Percentiles rank a stretch among this genome's conserved stretches.
Evolutionary conservation across 164 flowering plant genomes (phyloP).

Genomic region (Kingdonia uniflora): DNA sequence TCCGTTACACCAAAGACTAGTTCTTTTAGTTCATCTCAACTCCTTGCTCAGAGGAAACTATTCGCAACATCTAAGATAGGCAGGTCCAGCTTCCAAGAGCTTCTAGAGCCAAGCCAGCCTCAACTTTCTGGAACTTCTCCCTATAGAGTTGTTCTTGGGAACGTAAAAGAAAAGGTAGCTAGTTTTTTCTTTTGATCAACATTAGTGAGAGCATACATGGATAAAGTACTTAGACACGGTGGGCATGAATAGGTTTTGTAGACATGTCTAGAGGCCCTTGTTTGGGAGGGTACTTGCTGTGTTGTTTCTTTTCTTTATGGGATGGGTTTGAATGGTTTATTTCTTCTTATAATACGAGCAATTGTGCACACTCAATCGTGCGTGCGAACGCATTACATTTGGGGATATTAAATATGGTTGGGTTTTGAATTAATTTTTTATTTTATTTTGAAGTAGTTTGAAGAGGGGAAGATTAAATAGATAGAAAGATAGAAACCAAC

Average conservation of each 20-base stretch:
- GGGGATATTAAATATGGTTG: too few species aligned
- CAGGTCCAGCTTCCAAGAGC: slow-evolving; percentile 81
- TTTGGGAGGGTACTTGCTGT: too few species aligned
- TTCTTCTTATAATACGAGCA: too few species aligned
- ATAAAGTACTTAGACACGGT: background rate
- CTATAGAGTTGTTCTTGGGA: slow-evolving; percentile 73
- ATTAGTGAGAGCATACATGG: background rate
- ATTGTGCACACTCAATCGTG: too few species aligned
- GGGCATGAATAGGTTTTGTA: too few species aligned
- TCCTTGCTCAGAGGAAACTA: slow-evolving; percentile 58
- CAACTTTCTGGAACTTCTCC: slow-evolving; percentile 79
- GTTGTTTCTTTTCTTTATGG: background rate
- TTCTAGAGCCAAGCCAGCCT: slow-evolving; percentile 74
- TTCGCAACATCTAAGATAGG: slow-evolving; percentile 74
- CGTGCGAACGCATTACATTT: too few species aligned
- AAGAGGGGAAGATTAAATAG: too few species aligned
- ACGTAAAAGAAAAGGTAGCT: slow-evolving; percentile 76
- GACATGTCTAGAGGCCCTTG: too few species aligned
- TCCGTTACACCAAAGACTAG: slow-evolving; percentile 21
- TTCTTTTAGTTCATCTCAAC: slow-evolving; percentile 44
- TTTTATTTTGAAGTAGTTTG: too few species aligned
- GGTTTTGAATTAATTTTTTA: too few species aligned
- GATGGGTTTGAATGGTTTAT: background rate
- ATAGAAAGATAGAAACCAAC: too few species aligned
- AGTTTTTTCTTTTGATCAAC: background rate